Evolutionary conservation across 768 basidiomycete genomes (phyloP), one percentile per base, ranked within the genome.

Genomic region (Pleurotus tuoliensis): DNA sequence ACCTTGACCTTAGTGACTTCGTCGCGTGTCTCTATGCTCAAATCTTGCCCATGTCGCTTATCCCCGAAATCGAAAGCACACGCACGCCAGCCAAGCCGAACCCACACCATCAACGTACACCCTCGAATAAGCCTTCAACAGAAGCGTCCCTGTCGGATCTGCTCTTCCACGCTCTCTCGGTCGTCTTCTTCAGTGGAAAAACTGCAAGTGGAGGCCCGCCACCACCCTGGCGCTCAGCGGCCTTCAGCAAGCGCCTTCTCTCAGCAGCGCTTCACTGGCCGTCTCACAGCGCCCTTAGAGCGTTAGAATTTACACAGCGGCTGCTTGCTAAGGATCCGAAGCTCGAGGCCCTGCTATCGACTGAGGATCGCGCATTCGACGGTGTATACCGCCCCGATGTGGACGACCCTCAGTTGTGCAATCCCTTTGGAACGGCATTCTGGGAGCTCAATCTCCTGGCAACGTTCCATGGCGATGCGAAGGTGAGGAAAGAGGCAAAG

Each of bases 221-320:
- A 39, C 82, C 92, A 22, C 74, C 87, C 59, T 81, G 86, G 81
- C 87, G 93, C 63, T 82, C 87, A 43, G 92, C 94, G 44, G 93
- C 96, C 2, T 98, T 98, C 71, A 81, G 90, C 54, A 98, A 98
- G 73, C 90, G 96, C n/a, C 79, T 98, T 47, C 77, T 96, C 25
- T 80, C 81, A 47, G 86, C 87, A 34, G 82, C 88, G 4, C 76
- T 98, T 40, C 86, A 90, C 65, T 94, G 95, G 86, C 82, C 94
- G 0, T 78, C 91, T 3, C 63, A 71, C 1, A 75, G 81, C 9
- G 83, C 86, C 16, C 72, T 87, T 45, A 85, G 87, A 27, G 77
- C 87, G 16, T 69, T 98, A 39, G 84, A 84, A 34, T 90, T 97
- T 61, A 85, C 95, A 5, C 74, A 75, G 38, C 77, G 75, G 43